Conservation (phyloP, 1,284 basidiomycete genomes). For the Ustilago shanxiensis region DNA sequence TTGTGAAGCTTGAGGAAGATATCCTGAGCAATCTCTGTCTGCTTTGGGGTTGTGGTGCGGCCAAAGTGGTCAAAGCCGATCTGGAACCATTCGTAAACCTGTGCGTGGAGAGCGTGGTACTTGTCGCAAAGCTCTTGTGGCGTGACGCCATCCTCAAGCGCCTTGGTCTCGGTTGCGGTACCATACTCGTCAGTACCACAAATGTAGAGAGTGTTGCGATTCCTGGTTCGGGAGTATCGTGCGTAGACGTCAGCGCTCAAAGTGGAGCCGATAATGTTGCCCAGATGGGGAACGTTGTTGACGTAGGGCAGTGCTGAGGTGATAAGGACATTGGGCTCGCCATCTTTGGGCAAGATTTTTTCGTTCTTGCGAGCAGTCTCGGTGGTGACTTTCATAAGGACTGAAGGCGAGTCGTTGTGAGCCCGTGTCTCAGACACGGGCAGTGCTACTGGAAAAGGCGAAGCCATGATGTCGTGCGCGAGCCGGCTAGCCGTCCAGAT, state of each 20-base stretch:
- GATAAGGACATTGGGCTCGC: conserved; percentile 76
- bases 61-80: conserved; percentile 96
- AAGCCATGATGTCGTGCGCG: conserved; percentile 61
- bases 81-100: conserved; percentile 96
- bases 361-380: conserved; percentile 49
- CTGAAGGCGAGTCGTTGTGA: conserved; percentile 43
- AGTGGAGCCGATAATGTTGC: conserved; percentile 97
- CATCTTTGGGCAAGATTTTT: conserved; percentile 63
- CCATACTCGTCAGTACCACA: conserved; percentile 99
- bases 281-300: conserved; percentile 98
- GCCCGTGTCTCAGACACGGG: conserved; percentile 49
- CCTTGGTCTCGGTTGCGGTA: conserved; percentile 97
- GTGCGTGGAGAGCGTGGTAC: conserved; percentile 88
- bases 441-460: conserved; percentile 64
- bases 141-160: conserved; percentile 90
- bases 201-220: conserved; percentile 77
- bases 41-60: conserved; percentile 88
- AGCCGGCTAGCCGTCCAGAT: conserved; percentile 15
- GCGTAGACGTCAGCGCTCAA: conserved; percentile 97
- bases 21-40: conserved; percentile 77
- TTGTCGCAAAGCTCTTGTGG: conserved; percentile 92
- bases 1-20: conserved; percentile 67
- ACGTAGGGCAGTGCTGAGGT: conserved; percentile 96
- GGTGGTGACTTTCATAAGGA: conserved; percentile 64
- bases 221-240: conserved; percentile 77